Conservation (phyloP, 768 basidiomycete species). For the Amanita polypyramis region DNA sequence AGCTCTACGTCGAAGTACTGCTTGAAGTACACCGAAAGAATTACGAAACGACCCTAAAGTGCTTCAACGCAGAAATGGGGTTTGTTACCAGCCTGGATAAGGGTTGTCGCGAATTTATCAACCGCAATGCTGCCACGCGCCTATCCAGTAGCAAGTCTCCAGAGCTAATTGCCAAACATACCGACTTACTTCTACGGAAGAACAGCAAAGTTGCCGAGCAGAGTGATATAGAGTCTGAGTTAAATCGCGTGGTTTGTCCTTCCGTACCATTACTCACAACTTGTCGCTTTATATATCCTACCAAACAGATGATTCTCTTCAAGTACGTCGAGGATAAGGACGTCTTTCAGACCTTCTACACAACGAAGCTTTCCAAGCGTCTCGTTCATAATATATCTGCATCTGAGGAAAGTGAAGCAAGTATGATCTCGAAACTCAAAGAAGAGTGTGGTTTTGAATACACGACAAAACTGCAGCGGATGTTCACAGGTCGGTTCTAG, state of each 20-base stretch:
- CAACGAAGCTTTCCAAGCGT: slow-evolving; percentile 86
- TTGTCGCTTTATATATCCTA: slow-evolving; percentile 17
- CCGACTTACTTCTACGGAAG: slow-evolving; percentile 83
- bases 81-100: slow-evolving; percentile 92
- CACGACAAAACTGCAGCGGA: slow-evolving; percentile 89
- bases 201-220: slow-evolving; percentile 94
- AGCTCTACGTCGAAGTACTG: slow-evolving; percentile 88
- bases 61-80: slow-evolving; percentile 87
- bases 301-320: slow-evolving; percentile 85
- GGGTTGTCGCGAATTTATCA: slow-evolving; percentile 93
- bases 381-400: slow-evolving; percentile 86
- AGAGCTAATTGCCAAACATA: slow-evolving; percentile 85
- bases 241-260: slow-evolving; percentile 75
- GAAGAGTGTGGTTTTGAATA: slow-evolving; percentile 96
- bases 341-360: slow-evolving; percentile 97
- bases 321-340: slow-evolving; percentile 99
- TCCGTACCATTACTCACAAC: slow-evolving; percentile 24
- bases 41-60: slow-evolving; percentile 75
- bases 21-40: slow-evolving; percentile 90
- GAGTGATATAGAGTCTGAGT: slow-evolving; percentile 77
- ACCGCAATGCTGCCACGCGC: slow-evolving; percentile 84
- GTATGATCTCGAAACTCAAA: slow-evolving; percentile 97
- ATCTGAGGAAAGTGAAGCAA: slow-evolving; percentile 92
- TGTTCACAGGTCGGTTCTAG: slow-evolving; percentile 71
- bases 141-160: slow-evolving; percentile 82